phyloP scores from a whole-genome alignment of 2,329 filamentous ascomycete species.

The Penicillium rolfsii region DNA sequence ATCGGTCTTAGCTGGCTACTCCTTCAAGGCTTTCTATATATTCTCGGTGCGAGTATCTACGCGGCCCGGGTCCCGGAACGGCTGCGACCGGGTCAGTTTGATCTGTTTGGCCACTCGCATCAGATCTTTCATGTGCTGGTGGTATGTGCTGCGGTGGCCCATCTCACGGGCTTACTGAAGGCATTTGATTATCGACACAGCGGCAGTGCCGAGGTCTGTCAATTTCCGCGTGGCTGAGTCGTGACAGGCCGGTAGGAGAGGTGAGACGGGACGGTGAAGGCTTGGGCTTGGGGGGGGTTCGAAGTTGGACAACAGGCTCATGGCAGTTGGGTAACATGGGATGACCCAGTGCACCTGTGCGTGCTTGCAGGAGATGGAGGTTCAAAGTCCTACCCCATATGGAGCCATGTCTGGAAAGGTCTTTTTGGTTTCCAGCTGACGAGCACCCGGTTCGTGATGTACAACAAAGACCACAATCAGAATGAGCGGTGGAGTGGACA shows the following conservation, averaged over 20 bases:
- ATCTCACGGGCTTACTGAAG: constrained; percentile 77
- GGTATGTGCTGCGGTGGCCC: constrained; percentile 76
- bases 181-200: constrained; percentile 86
- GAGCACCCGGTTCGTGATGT: constrained; percentile 27
- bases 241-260: neutral
- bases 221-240: constrained; percentile 30
- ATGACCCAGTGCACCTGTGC: constrained; percentile 21
- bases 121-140: constrained; percentile 96
- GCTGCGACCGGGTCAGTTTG: constrained; percentile 74
- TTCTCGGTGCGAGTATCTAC: constrained; percentile 82
- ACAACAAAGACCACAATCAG: constrained; percentile 27
- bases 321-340: constrained; percentile 27
- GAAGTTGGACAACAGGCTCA: constrained; percentile 30
- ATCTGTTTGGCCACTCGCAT: constrained; percentile 91
- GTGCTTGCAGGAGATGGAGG: constrained; percentile 6
- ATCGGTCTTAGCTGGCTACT: constrained; percentile 83
- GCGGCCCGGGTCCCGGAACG: constrained; percentile 84
- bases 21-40: constrained; percentile 79
- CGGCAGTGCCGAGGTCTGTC: constrained; percentile 58
- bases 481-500: constrained; percentile 26
- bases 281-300: constrained; percentile 10
- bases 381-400: neutral
- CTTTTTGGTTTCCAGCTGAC: constrained; percentile 27
- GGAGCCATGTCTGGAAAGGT: neutral
- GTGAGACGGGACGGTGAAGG: neutral